Evolutionary conservation across 345 rosid genomes (phyloP).

Genomic region (Hibiscus mutabilis): DNA sequence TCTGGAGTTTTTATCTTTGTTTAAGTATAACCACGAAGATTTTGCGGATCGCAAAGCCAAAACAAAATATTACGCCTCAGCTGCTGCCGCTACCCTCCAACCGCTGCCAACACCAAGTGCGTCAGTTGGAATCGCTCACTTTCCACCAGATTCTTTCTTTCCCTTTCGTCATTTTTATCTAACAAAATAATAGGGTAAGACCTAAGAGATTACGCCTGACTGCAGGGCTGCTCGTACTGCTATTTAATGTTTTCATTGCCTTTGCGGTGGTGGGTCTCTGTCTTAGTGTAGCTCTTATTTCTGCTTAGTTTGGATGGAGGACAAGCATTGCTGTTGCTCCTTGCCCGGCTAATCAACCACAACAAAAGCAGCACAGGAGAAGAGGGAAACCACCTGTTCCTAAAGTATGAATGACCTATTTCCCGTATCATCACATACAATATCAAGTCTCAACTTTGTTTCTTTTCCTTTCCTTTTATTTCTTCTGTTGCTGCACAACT

Average conservation of each 20-base stretch:
- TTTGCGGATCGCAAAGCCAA: too few relatives aligned
- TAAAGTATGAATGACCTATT: constrained; percentile 35
- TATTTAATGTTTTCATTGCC: not conserved
- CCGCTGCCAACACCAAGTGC: constrained; percentile 40
- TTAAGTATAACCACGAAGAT: too few relatives aligned
- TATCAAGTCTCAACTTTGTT: not conserved
- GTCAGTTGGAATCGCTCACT: constrained; percentile 86
- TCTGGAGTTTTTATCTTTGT: too few relatives aligned
- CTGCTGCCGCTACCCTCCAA: constrained; percentile 15
- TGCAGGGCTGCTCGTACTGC: too few relatives aligned
- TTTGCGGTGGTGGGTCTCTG: not conserved
- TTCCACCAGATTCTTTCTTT: constrained; percentile 74
- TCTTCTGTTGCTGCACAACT: not conserved
- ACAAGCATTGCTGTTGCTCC: constrained; percentile 67
- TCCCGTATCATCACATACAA: too few relatives aligned
- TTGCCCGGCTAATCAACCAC: constrained; percentile 38
- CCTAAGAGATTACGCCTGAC: too few relatives aligned
- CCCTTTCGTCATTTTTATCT: not conserved
- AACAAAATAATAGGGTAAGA: too few relatives aligned
- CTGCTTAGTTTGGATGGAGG: constrained; percentile 56
- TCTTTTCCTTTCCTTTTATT: not conserved
- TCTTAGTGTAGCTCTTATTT: constrained; percentile 14
- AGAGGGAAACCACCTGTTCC: constrained; percentile 69
- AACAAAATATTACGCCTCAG: too few relatives aligned
- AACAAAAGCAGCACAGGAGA: constrained; percentile 45